Evolutionary conservation across 2,329 filamentous ascomycete species (phyloP).

Genomic region (Seiridium unicorne): DNA sequence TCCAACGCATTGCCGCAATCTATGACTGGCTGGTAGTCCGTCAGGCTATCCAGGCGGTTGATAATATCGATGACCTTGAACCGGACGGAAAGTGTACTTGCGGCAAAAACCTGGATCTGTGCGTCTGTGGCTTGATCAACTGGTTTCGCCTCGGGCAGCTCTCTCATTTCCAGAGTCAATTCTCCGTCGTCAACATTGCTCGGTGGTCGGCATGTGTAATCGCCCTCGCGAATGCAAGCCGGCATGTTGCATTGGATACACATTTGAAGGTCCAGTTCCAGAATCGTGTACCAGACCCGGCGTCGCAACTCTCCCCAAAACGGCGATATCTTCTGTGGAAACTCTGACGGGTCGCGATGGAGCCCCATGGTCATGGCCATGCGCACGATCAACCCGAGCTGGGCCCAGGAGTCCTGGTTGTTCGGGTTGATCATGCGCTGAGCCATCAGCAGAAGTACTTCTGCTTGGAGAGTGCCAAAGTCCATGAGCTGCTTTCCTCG

Average conservation of each 20-base stretch:
- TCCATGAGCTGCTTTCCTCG: slow-evolving; percentile 52
- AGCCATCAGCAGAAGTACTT: slow-evolving; percentile 52
- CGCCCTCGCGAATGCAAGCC: slow-evolving; percentile 48
- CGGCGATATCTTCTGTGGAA: slow-evolving; percentile 43
- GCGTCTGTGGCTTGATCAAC: slow-evolving; percentile 52
- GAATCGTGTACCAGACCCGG: slow-evolving; percentile 55
- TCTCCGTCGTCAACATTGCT: slow-evolving; percentile 53
- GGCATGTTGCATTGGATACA: slow-evolving; percentile 53
- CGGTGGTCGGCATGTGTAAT: slow-evolving; percentile 52
- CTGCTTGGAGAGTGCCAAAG: slow-evolving; percentile 51
- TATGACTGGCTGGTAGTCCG: slow-evolving; percentile 52
- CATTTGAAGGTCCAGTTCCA: slow-evolving; percentile 56
- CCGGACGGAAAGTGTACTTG: slow-evolving; percentile 46
- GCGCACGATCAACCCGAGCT: slow-evolving; percentile 53
- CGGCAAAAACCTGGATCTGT: slow-evolving; percentile 53
- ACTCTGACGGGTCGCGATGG: slow-evolving; percentile 56
- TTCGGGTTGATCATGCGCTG: slow-evolving; percentile 47
- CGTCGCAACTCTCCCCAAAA: slow-evolving; percentile 53
- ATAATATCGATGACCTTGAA: slow-evolving; percentile 50
- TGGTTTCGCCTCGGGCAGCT: slow-evolving; percentile 46
- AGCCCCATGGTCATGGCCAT: slow-evolving; percentile 61
- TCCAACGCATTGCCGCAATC: slow-evolving; percentile 54
- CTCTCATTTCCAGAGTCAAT: slow-evolving; percentile 44
- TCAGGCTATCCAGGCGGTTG: slow-evolving; percentile 49
- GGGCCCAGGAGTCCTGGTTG: slow-evolving; percentile 51